Evolutionary conservation across 805 yeast genomes (phyloP), one percentile per base, ranked within the genome.

Genomic region (Saccharomyces mikatae): DNA sequence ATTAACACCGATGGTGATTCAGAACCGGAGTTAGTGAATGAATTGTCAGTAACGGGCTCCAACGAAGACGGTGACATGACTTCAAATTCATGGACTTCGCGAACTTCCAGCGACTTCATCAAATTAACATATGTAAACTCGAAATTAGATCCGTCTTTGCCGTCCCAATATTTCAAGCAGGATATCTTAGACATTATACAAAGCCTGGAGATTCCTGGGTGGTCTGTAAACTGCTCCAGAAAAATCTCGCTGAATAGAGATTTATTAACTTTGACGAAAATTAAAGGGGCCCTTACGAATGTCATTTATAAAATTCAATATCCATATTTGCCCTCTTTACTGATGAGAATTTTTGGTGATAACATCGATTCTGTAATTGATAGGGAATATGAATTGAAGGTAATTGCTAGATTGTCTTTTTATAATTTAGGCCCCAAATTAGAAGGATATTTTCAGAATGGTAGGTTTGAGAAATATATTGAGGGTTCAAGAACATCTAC

Each of bases 251-350:
- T 76, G 21, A 58, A 74, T 8, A 68, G 78, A 21, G 74, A 73
- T 22, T 70, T 74, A 44, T 69, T 92, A 46, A 74, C 71, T 24
- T 68, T 91, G 26, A 73, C 70, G 36, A 77, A 96, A 58, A 86
- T 91, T 52, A 80, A 86, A 50, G 97, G 97, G 11, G 98, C 98
- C 0, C 75, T 91, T 61, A 92, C 98, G 26, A 91, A 91, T 68
- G 86, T 90, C 36, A 86, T 91, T 53, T 92, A 87, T 68, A 82
- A 82, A 62, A 78, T 92, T 3, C 82, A 79, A 60, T 81, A 84
- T 51, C 80, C 80, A 0, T 54, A 63, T 63, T 82, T 74, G 60
- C 88, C 84, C 47, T 67, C 79, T 27, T 71, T 90, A 48, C 71
- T 91, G 36, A 72, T 91, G 55, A 74, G 98, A 58, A 81, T 91